Conservation (phyloP, 805 yeast genomes). For the Yamadazyma insecticola region DNA sequence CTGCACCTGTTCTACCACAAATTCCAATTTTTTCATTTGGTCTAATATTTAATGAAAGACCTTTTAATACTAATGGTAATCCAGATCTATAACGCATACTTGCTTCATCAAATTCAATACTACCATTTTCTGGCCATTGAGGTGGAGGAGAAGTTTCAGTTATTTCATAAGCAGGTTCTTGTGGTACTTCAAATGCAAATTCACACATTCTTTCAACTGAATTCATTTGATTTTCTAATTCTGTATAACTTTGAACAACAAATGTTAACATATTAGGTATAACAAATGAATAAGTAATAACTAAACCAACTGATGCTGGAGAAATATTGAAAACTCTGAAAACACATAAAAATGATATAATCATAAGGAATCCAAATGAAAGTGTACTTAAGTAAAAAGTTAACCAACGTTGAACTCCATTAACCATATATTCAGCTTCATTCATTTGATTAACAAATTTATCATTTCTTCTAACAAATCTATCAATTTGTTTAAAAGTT, state of each 20-base stretch:
- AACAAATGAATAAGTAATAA: slow-evolving; percentile 29
- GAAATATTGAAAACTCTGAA: slow-evolving; percentile 26
- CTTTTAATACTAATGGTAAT: slow-evolving; percentile 52
- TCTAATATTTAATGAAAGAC: slow-evolving; percentile 38
- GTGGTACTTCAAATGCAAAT: slow-evolving; percentile 55
- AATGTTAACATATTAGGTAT: slow-evolving; percentile 33
- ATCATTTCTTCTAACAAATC: slow-evolving; percentile 24
- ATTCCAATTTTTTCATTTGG: slow-evolving; percentile 73
- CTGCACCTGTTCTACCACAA: slow-evolving; percentile 90
- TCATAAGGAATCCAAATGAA: slow-evolving; percentile 23
- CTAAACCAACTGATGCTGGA: slow-evolving; percentile 34
- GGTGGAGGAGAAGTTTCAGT: slow-evolving; percentile 36
- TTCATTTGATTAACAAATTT: slow-evolving; percentile 25
- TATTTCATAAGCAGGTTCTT: slow-evolving; percentile 58
- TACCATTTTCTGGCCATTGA: slow-evolving; percentile 49
- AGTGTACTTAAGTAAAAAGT: slow-evolving; percentile 28
- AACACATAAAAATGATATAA: slow-evolving; percentile 30
- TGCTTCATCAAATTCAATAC: slow-evolving; percentile 45
- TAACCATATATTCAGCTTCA: slow-evolving; percentile 31
- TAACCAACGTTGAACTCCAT: slow-evolving; percentile 37
- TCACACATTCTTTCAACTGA: slow-evolving; percentile 34
- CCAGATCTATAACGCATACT: slow-evolving; percentile 54
- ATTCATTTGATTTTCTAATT: slow-evolving; percentile 38
- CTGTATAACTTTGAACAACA: slow-evolving; percentile 29
- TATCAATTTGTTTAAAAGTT: slow-evolving; percentile 21